Conservation (phyloP, 139 green algal species). For the Picochlorum sp. region DNA sequence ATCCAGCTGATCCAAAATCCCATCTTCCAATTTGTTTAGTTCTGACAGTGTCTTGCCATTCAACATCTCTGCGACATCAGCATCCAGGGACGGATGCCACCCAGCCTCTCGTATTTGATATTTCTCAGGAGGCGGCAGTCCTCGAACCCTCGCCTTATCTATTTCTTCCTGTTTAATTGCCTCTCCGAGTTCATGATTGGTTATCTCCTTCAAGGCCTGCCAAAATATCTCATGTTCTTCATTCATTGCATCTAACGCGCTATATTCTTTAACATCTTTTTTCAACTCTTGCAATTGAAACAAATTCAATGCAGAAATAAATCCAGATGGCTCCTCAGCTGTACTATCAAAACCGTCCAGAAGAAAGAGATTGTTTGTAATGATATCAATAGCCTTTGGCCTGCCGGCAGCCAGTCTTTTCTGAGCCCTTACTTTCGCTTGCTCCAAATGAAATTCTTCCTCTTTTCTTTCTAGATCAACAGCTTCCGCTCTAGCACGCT, state of each 20-base stretch:
- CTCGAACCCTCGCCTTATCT: constrained; percentile 21
- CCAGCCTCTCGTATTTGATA: constrained; percentile 16
- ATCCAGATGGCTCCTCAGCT: constrained; percentile 4
- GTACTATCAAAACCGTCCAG: constrained; percentile 38
- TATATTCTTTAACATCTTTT: constrained; percentile 3
- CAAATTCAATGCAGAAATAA: neutral
- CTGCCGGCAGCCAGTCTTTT: constrained; percentile 39
- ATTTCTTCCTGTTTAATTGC: constrained; percentile 27
- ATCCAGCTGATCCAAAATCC: constrained; percentile 36
- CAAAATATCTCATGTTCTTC: constrained; percentile 48
- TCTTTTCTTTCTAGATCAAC: constrained; percentile 74
- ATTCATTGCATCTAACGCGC: constrained; percentile 59
- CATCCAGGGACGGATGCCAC: constrained; percentile 49
- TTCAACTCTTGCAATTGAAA: constrained; percentile 9
- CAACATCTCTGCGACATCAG: constrained; percentile 60
- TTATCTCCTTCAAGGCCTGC: constrained; percentile 43
- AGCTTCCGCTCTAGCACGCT: constrained; percentile 57
- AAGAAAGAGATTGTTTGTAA: constrained; percentile 50
- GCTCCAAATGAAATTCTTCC: constrained; percentile 53
- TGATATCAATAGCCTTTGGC: constrained; percentile 44
- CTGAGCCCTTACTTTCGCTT: constrained; percentile 30
- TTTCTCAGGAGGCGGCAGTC: constrained; percentile 10
- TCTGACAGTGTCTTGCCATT: constrained; percentile 41
- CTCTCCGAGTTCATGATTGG: constrained; percentile 20
- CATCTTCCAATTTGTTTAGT: constrained; percentile 26